Conservation (phyloP, 768 basidiomycete species). For the Mycena belliarum region DNA sequence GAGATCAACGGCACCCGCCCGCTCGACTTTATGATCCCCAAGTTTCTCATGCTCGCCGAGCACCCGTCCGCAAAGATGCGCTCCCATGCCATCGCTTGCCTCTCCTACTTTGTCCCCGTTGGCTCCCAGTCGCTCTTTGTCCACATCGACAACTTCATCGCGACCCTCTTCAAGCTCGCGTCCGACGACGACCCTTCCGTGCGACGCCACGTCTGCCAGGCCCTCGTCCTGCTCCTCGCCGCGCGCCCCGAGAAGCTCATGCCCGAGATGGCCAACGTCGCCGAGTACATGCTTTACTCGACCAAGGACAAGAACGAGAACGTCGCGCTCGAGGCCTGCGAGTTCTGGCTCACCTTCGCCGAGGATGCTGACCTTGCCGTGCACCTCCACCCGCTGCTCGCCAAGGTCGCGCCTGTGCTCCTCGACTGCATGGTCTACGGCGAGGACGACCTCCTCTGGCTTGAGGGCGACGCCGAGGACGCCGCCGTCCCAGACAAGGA, state of each 20-base stretch:
- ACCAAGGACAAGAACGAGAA: constrained; percentile 97
- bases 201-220: constrained; percentile 93
- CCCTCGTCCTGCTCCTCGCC: constrained; percentile 89
- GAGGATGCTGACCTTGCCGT: constrained; percentile 88
- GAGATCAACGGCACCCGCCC: constrained; percentile 92
- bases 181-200: constrained; percentile 93
- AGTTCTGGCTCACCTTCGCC: constrained; percentile 99
- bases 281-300: constrained; percentile 98
- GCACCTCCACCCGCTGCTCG: constrained; percentile 82
- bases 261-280: constrained; percentile 93
- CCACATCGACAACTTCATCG: constrained; percentile 93
- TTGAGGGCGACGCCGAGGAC: constrained; percentile 90
- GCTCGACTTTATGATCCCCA: constrained; percentile 94
- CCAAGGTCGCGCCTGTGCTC: constrained; percentile 92
- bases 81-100: constrained; percentile 88
- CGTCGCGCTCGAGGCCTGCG: constrained; percentile 96
- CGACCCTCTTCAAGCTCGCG: constrained; percentile 91
- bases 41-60: constrained; percentile 87
- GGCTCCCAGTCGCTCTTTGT: constrained; percentile 83
- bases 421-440: constrained; percentile 97
- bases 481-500: constrained; percentile 91
- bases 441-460: constrained; percentile 92
- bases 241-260: constrained; percentile 94
- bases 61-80: constrained; percentile 89
- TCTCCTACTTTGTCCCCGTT: constrained; percentile 91